Evolutionary conservation across 2,329 filamentous ascomycete genomes (phyloP).

Genomic region (Fusarium sp.): DNA sequence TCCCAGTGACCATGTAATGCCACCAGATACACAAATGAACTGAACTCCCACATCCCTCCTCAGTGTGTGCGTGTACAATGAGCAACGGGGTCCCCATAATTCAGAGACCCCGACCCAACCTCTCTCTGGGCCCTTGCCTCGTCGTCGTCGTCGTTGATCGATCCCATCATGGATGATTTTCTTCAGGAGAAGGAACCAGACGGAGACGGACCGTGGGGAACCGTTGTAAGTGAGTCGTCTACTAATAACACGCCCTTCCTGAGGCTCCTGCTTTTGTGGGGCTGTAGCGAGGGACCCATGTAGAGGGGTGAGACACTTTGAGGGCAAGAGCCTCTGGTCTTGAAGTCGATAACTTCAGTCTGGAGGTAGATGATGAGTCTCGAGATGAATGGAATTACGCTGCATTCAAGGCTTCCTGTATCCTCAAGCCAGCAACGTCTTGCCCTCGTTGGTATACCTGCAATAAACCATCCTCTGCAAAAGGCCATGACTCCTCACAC

Average conservation of each 20-base stretch:
- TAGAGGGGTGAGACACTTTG: background rate
- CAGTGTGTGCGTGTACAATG: constrained; percentile 7
- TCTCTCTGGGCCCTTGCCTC: background rate
- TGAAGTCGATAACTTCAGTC: background rate
- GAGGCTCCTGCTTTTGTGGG: background rate
- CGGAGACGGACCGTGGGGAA: background rate
- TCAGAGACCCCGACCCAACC: background rate
- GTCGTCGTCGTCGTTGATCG: background rate
- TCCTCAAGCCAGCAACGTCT: background rate
- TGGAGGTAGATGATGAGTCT: background rate
- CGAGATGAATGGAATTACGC: background rate
- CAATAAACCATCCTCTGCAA: background rate
- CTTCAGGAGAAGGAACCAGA: constrained; percentile 1
- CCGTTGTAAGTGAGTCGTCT: background rate
- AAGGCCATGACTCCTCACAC: background rate
- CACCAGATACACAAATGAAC: background rate
- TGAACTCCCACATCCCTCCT: constrained; percentile 6
- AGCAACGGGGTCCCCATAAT: constrained; percentile 1
- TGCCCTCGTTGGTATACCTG: background rate
- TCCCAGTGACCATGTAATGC: background rate
- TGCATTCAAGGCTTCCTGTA: too few relatives aligned
- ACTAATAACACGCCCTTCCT: background rate
- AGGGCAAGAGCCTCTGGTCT: background rate
- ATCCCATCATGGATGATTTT: background rate
- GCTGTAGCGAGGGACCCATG: background rate